phyloP scores from a whole-genome alignment of 2,329 filamentous ascomycete genomes.

The Aspergillus fumigatus region DNA sequence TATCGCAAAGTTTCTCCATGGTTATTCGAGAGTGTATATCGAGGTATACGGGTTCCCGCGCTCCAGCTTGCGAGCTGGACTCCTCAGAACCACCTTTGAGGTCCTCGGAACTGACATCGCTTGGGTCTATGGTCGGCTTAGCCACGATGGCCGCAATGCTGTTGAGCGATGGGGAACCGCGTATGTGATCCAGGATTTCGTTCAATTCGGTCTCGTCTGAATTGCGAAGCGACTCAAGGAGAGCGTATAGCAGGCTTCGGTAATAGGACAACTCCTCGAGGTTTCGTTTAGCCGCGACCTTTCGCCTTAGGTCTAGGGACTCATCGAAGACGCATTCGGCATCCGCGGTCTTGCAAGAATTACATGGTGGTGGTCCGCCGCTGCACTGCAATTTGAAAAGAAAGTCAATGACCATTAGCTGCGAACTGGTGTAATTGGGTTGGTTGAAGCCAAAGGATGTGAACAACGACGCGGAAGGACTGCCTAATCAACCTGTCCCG shows the following conservation, averaged over 20 bases:
- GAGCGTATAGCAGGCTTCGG: constrained; percentile 26
- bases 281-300: constrained; percentile 33
- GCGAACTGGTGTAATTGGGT: not conserved
- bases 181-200: constrained; percentile 25
- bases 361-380: constrained; percentile 32
- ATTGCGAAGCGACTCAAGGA: constrained; percentile 27
- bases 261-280: constrained; percentile 32
- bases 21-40: constrained; percentile 25
- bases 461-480: not conserved
- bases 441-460: not conserved
- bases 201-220: constrained; percentile 20
- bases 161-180: constrained; percentile 20
- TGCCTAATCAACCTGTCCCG: too few species aligned
- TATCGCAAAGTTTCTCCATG: constrained; percentile 30
- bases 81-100: constrained; percentile 5
- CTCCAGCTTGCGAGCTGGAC: not conserved
- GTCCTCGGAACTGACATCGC: constrained; percentile 15
- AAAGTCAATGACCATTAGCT: constrained; percentile 4
- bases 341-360: constrained; percentile 27
- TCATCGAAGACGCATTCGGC: constrained; percentile 34
- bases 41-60: constrained; percentile 2
- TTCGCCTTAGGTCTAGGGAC: constrained; percentile 33
- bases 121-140: constrained; percentile 11
- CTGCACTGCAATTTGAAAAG: constrained; percentile 25
- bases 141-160: constrained; percentile 24